Evolutionary conservation across 2,329 filamentous ascomycete species (phyloP), one percentile per base, ranked within the genome.

Genomic region (Xylariales sp.): DNA sequence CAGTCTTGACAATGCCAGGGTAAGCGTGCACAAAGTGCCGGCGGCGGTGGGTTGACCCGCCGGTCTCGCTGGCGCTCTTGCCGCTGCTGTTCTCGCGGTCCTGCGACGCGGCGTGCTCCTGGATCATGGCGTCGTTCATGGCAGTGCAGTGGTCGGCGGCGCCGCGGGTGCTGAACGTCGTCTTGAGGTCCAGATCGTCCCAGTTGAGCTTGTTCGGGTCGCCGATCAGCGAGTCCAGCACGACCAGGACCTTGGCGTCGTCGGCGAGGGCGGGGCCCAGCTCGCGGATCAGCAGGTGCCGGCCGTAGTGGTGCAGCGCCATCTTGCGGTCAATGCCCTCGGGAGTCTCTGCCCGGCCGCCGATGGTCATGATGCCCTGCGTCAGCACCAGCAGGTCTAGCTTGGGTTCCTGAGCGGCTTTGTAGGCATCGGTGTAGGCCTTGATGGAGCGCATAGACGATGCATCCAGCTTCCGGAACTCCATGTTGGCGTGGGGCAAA

Each of bases 291-390:
- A 72, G 61, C 0, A 67, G 57, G 43, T 70, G 66, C 11, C 59
- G 61, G 13, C 66, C 61, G 40, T 72, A 72, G 43, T 66, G 70
- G 38, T 69, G 65, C n/a, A 71, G 51, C 0, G 59, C 60, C 54
- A 70, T 62, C 44, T 69, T 70, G 32, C 53, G 53, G 33, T 70
- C 65, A 13, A 72, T 60, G 1, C 64, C 66, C 42, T 72, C 69
- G 1, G 59, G 18, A 0, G 67, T 68, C 43, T 70, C 65, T 1
- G 50, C 57, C 25, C 63, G 44, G 0, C 62, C 61, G 4, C 50
- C 53, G 6, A 53, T 49, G 0, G 60, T 59, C 17, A 65, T 30
- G 36, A 64, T 56, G 24, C 64, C 63, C 41, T 65, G 63, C 0
- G 57, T 61, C 40, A 67, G 49, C 37, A 67, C 50, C 3, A 67